Percentiles rank a stretch among this genome's conserved stretches.
phyloP scores from a whole-genome alignment of 2,329 filamentous ascomycete genomes.

The Curvularia sp. region DNA sequence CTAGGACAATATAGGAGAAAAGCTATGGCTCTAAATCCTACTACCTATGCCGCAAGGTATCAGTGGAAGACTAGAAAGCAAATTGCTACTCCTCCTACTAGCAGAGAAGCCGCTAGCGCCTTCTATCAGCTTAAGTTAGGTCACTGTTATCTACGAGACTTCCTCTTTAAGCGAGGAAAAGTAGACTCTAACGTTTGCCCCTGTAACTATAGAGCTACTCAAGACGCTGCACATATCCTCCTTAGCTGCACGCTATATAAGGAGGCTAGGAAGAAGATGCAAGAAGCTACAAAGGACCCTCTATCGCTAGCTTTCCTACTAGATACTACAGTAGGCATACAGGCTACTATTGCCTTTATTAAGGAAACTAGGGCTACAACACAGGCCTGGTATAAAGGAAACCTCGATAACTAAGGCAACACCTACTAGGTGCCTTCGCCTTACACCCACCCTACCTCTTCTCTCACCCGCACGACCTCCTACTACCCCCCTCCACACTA shows the following conservation, averaged over 20 bases:
- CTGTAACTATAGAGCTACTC: not conserved
- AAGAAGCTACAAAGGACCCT: not conserved
- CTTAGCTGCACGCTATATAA: not conserved
- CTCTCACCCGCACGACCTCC: not conserved
- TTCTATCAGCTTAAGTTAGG: not conserved
- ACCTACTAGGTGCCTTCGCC: not conserved
- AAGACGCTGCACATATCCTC: not conserved
- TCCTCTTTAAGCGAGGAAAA: not conserved
- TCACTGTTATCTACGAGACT: not conserved
- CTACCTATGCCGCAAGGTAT: not conserved
- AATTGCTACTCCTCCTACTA: not conserved
- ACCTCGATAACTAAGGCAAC: not conserved
- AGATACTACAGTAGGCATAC: not conserved
- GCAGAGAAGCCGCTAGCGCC: not conserved
- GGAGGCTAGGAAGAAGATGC: not conserved
- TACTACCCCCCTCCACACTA: not conserved
- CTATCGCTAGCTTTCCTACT: not conserved
- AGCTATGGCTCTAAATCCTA: not conserved
- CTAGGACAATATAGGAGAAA: not conserved
- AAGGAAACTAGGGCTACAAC: too few relatives aligned
- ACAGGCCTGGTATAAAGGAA: not conserved
- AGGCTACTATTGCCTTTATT: not conserved
- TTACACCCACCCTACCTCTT: not conserved
- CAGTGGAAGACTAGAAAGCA: not conserved
- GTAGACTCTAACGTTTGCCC: not conserved